Conservation (phyloP, 2,329 filamentous ascomycete genomes). For the Beauveria rudraprayagi region DNA sequence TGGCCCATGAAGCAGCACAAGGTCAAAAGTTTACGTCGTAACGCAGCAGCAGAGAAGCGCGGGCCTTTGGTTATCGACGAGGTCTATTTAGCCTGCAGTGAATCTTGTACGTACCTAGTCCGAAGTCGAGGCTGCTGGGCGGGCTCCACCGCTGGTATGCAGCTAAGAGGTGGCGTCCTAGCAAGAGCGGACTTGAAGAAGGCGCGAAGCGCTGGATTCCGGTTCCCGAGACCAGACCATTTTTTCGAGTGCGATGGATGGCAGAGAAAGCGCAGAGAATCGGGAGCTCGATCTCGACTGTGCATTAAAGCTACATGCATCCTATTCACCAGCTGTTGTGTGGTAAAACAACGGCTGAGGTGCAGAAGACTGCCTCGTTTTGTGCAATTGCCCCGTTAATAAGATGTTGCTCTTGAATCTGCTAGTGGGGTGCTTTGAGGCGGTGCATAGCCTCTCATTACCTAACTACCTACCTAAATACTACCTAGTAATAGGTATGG, state of each 20-base stretch:
- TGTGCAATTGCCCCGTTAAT: not conserved
- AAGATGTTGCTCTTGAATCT: not conserved
- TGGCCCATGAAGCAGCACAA: not conserved
- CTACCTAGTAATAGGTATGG: too few relatives aligned
- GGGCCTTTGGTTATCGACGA: not conserved
- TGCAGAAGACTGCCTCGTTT: not conserved
- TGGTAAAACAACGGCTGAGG: not conserved
- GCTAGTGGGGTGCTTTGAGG: not conserved
- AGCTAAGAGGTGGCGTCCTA: not conserved
- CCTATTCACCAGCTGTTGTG: not conserved
- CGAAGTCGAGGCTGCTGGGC: not conserved
- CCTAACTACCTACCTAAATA: too few relatives aligned
- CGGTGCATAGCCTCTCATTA: not conserved
- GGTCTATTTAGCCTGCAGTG: not conserved
- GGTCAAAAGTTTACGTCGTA: not conserved
- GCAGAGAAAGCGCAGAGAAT: too few relatives aligned
- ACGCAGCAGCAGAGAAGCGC: not conserved
- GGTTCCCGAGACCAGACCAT: not conserved
- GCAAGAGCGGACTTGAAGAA: not conserved
- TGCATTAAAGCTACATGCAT: not conserved
- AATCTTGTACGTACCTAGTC: not conserved
- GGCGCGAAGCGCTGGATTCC: not conserved
- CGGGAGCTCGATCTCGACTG: not conserved
- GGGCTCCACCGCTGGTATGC: constrained; percentile 4
- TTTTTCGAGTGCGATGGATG: not conserved